Base-by-base conservation (phyloP, 2,329 filamentous ascomycete genomes). In the Aureobasidium uvarum region DNA sequence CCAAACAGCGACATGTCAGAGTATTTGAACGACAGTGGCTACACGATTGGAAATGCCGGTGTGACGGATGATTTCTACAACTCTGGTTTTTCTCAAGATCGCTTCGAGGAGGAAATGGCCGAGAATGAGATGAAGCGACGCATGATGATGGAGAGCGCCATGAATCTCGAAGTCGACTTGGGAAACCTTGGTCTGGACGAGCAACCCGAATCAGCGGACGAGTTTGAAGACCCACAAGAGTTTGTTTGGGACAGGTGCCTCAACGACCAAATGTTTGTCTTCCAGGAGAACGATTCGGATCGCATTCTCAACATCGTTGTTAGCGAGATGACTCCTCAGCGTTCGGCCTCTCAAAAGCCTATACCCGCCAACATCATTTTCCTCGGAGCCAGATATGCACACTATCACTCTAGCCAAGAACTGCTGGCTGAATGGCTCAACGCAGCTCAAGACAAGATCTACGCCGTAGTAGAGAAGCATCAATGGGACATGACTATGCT, bases 401-500 rank as follows among this genome's bases (percentile, higher is more conserved):
- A 98, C 74, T 99, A 99, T 72, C 94, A 99, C 77, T 90, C 94
- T 54, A 96, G 91, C 72, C 84, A 85, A 2, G 93, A 97, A 68
- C 83, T 99, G 11, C 81, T 99, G 11, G 88, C 86, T 20, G 89
- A 89, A 50, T 84, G 98, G 31, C 85, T 99, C 18, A 83, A 90
- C 31, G 89, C 89, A 41, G 92, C 95, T 43, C 96, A 96, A 85
- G 92, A 96, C 73, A 95, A 94, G 77, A 98, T 99, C 72, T 98
- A 98, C 74, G 89, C 92, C 66, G 92, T 97, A 36, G 92, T 99
- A n/a, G 95, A 98, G 77, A 86, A 86, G 67, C 88, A 94, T 73
- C 95, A 99, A 74, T 98, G 95, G 95, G 95, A 99, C 74, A 99
- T 99, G 95, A 99, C 95, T 0, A 96, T 99, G 70, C 81, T 99